Evolutionary conservation across 495 filamentous ascomycete genomes (phyloP).

Genomic region (Daldinia loculata): DNA sequence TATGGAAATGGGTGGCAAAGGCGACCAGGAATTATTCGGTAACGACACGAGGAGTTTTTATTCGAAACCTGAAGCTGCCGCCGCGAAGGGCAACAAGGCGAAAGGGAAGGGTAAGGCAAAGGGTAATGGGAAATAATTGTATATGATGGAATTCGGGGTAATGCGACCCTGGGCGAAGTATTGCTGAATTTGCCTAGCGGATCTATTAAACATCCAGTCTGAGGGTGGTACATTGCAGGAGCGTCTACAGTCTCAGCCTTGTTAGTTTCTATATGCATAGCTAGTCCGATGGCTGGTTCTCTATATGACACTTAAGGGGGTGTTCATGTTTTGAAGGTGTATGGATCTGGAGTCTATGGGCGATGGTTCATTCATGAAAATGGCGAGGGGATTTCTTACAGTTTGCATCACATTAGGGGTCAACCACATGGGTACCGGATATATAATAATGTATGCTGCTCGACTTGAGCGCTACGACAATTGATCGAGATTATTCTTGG

Average conservation of each 20-base stretch:
- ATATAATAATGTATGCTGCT: conserved; percentile 30
- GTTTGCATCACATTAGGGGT: conserved; percentile 13
- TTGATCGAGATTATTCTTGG: conserved; percentile 1
- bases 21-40: conserved; percentile 78
- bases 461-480: neutral
- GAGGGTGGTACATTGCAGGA: conserved; percentile 8
- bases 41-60: conserved; percentile 65
- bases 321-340: conserved; percentile 7
- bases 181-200: neutral
- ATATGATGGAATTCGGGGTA: neutral
- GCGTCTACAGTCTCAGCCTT: neutral
- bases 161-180: conserved; percentile 2
- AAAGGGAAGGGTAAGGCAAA: conserved; percentile 45
- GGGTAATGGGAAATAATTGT: conserved; percentile 24
- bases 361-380: conserved; percentile 26
- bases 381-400: conserved; percentile 1
- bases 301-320: conserved; percentile 3
- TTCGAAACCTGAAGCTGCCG: conserved; percentile 48
- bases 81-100: conserved; percentile 43
- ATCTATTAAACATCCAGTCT: conserved; percentile 1
- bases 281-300: neutral
- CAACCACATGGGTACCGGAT: neutral
- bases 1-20: conserved; percentile 80
- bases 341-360: conserved; percentile 14
- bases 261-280: neutral